Evolutionary conservation across 768 basidiomycete genomes (phyloP).

Genomic region (Xerocomus spinulosus): DNA sequence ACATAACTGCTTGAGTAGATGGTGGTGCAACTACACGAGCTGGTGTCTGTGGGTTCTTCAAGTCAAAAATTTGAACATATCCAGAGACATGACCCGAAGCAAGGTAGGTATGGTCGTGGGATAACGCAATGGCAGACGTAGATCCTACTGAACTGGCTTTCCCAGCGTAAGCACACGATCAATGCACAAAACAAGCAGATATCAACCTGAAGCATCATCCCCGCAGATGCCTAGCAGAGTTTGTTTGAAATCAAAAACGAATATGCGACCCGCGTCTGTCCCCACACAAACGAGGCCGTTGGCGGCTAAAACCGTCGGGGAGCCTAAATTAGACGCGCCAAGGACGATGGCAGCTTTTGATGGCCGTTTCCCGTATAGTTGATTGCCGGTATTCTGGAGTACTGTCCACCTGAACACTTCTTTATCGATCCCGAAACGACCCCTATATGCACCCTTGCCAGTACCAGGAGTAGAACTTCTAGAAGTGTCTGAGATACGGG

Average conservation of each 20-base stretch:
- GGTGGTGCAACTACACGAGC: constrained; percentile 70
- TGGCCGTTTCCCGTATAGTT: constrained; percentile 48
- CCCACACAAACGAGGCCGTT: constrained; percentile 90
- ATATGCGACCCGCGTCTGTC: constrained; percentile 69
- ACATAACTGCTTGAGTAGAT: constrained; percentile 58
- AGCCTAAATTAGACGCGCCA: constrained; percentile 53
- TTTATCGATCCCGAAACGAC: constrained; percentile 30
- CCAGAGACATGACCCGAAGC: constrained; percentile 85
- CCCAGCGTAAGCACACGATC: constrained; percentile 16
- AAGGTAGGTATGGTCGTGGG: constrained; percentile 90
- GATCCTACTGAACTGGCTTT: constrained; percentile 62
- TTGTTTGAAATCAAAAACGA: constrained; percentile 91
- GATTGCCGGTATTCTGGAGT: constrained; percentile 53
- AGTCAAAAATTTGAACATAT: constrained; percentile 80
- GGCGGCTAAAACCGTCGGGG: constrained; percentile 76
- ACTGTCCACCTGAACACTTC: constrained; percentile 77
- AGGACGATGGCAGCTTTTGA: constrained; percentile 61
- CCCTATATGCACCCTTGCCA: constrained; percentile 19
- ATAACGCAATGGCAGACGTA: constrained; percentile 86
- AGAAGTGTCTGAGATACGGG: constrained; percentile 69
- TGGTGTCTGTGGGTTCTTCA: constrained; percentile 63
- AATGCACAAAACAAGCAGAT: constrained; percentile 3
- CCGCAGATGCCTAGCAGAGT: constrained; percentile 77
- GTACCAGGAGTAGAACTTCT: constrained; percentile 55
- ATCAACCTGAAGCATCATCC: constrained; percentile 56